Percentiles rank a stretch among this genome's conserved stretches.
Evolutionary conservation across 2,329 filamentous ascomycete genomes (phyloP).

Genomic region (Trichoderma polysporum): DNA sequence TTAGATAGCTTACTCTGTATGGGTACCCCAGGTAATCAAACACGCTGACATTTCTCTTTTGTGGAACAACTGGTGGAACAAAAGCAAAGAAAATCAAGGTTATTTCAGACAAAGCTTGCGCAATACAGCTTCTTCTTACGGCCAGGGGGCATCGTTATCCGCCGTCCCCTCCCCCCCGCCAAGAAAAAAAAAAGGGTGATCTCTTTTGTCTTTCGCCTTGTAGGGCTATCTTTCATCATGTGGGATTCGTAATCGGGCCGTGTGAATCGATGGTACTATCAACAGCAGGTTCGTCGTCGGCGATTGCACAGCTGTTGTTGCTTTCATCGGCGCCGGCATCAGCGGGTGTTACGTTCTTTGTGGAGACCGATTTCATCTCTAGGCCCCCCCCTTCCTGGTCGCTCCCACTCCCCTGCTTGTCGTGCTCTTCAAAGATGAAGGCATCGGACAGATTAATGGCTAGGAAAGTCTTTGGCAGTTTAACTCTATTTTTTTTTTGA

Average conservation of each 20-base stretch:
- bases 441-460: slow-evolving; percentile 64
- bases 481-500: slow-evolving; percentile 61
- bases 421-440: slow-evolving; percentile 58
- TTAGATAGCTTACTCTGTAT: neutral
- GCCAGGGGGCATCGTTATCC: neutral
- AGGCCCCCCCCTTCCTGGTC: slow-evolving; percentile 44
- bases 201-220: neutral
- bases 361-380: slow-evolving; percentile 46
- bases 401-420: slow-evolving; percentile 49
- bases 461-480: slow-evolving; percentile 64
- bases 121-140: neutral
- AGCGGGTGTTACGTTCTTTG: slow-evolving; percentile 31
- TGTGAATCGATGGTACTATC: neutral
- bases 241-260: slow-evolving; percentile 26
- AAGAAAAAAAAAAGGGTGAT: neutral
- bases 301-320: neutral
- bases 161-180: neutral
- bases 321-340: slow-evolving; percentile 5
- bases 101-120: neutral
- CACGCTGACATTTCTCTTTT: neutral
- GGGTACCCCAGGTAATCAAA: neutral
- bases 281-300: slow-evolving; percentile 17
- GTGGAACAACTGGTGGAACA: neutral
- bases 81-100: neutral
- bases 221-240: slow-evolving; percentile 2